phyloP scores from a whole-genome alignment of 306 rosid genomes.

The Mimosa pudica region DNA sequence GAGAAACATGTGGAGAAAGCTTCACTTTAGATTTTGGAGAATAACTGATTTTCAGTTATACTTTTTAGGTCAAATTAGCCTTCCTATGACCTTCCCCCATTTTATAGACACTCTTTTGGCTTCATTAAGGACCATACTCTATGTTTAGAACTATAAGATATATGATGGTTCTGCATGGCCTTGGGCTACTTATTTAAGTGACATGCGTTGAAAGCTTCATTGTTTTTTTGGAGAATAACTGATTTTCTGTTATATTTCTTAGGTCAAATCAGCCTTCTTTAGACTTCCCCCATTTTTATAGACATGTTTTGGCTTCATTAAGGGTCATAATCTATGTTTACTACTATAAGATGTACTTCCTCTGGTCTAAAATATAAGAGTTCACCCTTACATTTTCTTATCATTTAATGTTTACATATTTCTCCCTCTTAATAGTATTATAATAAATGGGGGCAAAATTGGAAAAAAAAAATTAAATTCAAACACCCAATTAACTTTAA shows the following conservation, averaged over 20 bases:
- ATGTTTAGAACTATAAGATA: slow-evolving; percentile 16
- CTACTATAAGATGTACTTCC: neutral
- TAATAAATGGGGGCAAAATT: no score
- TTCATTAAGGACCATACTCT: slow-evolving; percentile 27
- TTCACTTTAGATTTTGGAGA: slow-evolving; percentile 22
- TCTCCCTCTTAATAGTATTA: no score
- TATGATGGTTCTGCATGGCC: slow-evolving; percentile 34
- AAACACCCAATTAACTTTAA: no score
- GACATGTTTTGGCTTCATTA: slow-evolving; percentile 32
- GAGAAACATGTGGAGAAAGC: slow-evolving; percentile 22
- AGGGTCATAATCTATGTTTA: slow-evolving; percentile 17
- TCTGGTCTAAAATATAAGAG: no score
- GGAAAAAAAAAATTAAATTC: no score
- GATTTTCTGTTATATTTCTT: slow-evolving; percentile 22
- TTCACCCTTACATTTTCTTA: no score
- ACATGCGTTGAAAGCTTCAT: slow-evolving; percentile 20
- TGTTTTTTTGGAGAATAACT: slow-evolving; percentile 28
- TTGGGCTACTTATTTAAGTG: slow-evolving; percentile 6
- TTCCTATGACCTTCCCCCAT: slow-evolving; percentile 5
- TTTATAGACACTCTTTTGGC: slow-evolving; percentile 34
- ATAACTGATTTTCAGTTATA: slow-evolving; percentile 27
- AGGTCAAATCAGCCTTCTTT: slow-evolving; percentile 14
- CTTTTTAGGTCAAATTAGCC: slow-evolving; percentile 14
- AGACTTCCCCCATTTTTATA: slow-evolving; percentile 23
- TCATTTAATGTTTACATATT: no score